Evolutionary conservation across 1,284 basidiomycete genomes (phyloP).

Genomic region (Naganishia sp.): DNA sequence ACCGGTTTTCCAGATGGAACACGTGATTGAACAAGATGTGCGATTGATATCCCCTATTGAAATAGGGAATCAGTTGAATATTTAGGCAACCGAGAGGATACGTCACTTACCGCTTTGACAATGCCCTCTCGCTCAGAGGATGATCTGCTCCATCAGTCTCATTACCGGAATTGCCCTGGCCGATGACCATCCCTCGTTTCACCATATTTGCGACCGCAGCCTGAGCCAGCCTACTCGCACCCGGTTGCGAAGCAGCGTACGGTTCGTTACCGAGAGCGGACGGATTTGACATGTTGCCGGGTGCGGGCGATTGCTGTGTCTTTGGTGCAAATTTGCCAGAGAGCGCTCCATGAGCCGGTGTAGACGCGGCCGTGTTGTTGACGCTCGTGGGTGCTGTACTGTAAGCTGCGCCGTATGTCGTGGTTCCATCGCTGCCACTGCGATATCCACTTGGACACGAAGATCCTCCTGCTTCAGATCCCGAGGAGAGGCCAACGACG

Average conservation of each 20-base stretch:
- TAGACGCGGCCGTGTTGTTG: constrained; percentile 18
- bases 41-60: constrained; percentile 49
- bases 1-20: constrained; percentile 52
- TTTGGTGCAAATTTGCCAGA: constrained; percentile 22
- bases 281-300: not conserved
- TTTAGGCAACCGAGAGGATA: not conserved
- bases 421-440: constrained; percentile 8
- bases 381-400: constrained; percentile 21
- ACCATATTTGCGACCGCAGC: constrained; percentile 22
- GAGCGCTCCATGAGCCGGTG: constrained; percentile 1
- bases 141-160: constrained; percentile 33
- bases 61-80: not conserved
- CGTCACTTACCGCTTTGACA: constrained; percentile 29
- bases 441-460: constrained; percentile 20
- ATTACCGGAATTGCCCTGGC: constrained; percentile 6
- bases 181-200: constrained; percentile 19
- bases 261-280: not conserved
- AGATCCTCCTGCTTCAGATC: constrained; percentile 23
- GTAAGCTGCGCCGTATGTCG: constrained; percentile 15
- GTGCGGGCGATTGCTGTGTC: constrained; percentile 1
- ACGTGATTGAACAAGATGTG: constrained; percentile 47
- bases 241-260: constrained; percentile 11
- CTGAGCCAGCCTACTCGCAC: constrained; percentile 20
- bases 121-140: constrained; percentile 35
- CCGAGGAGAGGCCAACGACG: constrained; percentile 16